These are phyloP conservation scores for Mycena olivaceomarginata DNA, from an alignment of 768 basidiomycete genomes.

Conservation along the genomic window DNA sequence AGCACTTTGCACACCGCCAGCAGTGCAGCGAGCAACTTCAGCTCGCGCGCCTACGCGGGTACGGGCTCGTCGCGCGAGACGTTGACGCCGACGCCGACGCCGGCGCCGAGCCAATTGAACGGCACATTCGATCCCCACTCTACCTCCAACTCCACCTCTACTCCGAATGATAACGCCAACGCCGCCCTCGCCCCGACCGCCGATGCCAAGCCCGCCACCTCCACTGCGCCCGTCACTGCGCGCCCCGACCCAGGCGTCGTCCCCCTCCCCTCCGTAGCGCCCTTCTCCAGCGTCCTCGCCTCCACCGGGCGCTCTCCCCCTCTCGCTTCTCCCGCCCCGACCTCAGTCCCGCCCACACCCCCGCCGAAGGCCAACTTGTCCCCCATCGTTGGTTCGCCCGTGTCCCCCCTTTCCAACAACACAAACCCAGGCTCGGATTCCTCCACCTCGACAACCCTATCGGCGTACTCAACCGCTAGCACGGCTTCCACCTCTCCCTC, in stretches of 20 bases:
- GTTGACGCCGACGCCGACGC: background rate
- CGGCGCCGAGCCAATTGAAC: background rate
- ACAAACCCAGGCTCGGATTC: background rate
- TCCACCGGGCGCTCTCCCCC: background rate
- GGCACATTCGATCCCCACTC: background rate
- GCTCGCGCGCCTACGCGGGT: slow-evolving; percentile 35
- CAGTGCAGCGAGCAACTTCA: slow-evolving; percentile 27
- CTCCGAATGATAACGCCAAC: background rate
- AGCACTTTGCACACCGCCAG: slow-evolving; percentile 10
- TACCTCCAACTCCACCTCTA: background rate
- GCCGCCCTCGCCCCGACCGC: too few species aligned
- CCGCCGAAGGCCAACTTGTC: background rate
- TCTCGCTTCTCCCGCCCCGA: too few species aligned
- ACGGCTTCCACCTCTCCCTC: background rate
- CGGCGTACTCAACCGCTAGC: background rate
- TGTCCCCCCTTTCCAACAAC: background rate
- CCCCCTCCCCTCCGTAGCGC: slow-evolving; percentile 5
- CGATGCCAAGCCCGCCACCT: background rate
- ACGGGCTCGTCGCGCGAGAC: slow-evolving; percentile 9
- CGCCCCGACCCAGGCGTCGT: background rate
- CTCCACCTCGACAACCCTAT: background rate
- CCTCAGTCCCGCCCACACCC: background rate
- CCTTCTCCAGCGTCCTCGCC: slow-evolving; percentile 5
- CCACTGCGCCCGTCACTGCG: too few species aligned
- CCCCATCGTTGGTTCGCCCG: background rate